A percentile compares a stretch with the other conserved stretches of the same genome.
phyloP scores from a whole-genome alignment of 306 rosid genomes.

The Parietaria judaica region DNA sequence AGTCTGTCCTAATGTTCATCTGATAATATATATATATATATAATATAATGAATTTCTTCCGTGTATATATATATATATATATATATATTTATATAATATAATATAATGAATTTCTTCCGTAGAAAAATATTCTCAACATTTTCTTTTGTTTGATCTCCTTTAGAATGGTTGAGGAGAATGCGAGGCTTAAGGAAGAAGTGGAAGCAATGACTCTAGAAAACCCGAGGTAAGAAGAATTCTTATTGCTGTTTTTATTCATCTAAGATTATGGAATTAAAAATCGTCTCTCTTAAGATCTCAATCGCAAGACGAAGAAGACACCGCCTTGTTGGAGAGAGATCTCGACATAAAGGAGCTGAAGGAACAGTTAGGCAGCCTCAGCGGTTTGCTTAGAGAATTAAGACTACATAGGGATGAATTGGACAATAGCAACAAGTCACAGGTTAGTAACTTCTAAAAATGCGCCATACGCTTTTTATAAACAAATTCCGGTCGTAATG shows the following conservation, averaged over 20 bases:
- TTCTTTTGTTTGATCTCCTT: slow-evolving; percentile 20
- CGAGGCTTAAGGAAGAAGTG: slow-evolving; percentile 58
- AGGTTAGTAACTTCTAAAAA: slow-evolving; percentile 39
- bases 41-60: neutral
- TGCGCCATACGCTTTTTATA: neutral
- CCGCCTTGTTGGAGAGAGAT: slow-evolving; percentile 35
- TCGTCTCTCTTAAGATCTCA: slow-evolving; percentile 40
- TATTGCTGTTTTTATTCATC: slow-evolving; percentile 8
- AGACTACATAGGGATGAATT: slow-evolving; percentile 43
- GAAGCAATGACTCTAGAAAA: slow-evolving; percentile 51
- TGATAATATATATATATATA: neutral
- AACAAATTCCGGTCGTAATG: too few relatives aligned
- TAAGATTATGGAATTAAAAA: slow-evolving; percentile 10
- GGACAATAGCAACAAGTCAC: slow-evolving; percentile 27
- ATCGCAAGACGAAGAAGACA: slow-evolving; percentile 33
- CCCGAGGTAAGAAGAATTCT: slow-evolving; percentile 34
- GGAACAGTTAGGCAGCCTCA: slow-evolving; percentile 52
- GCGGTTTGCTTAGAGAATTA: slow-evolving; percentile 49
- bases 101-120: neutral
- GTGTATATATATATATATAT: neutral
- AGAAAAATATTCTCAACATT: neutral
- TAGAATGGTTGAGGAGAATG: slow-evolving; percentile 78
- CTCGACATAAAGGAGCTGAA: slow-evolving; percentile 52
- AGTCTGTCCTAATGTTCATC: slow-evolving; percentile 22
- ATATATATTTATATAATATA: neutral